Evolutionary conservation across 148 eudicot genomes (phyloP).

Genomic region (Fagopyrum esculentum): DNA sequence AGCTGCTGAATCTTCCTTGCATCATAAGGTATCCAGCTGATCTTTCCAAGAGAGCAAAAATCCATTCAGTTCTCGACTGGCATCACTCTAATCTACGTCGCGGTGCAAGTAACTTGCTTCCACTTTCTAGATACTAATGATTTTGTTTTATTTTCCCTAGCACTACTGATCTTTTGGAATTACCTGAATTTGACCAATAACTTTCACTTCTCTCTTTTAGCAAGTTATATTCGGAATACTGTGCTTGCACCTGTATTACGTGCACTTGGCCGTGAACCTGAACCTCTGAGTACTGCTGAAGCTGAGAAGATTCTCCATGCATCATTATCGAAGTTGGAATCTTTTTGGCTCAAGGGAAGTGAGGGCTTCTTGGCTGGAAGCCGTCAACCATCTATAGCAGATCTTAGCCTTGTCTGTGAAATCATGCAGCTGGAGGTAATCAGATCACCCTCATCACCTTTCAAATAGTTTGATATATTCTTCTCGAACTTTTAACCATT

Average conservation of each 20-base stretch:
- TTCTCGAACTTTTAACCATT: not conserved
- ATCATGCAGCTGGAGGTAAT: constrained; percentile 89
- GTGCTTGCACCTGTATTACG: constrained; percentile 39
- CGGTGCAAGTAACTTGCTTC: constrained; percentile 56
- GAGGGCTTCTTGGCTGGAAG: constrained; percentile 69
- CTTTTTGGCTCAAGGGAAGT: constrained; percentile 57
- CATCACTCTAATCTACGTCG: constrained; percentile 85
- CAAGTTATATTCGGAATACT: constrained; percentile 31
- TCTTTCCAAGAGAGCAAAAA: constrained; percentile 69
- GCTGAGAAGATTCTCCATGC: constrained; percentile 44
- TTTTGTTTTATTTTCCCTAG: too few species aligned
- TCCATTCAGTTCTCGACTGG: constrained; percentile 93
- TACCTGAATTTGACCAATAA: not conserved
- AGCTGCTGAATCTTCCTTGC: constrained; percentile 2
- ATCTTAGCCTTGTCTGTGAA: constrained; percentile 78
- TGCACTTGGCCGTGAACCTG: constrained; percentile 31
- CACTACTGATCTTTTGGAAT: not conserved
- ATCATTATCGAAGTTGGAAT: constrained; percentile 58
- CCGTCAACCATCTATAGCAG: constrained; percentile 72
- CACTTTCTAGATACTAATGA: not conserved
- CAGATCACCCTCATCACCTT: not conserved
- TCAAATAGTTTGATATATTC: not conserved
- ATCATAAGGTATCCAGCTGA: constrained; percentile 81
- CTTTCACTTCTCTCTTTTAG: constrained; percentile 29
- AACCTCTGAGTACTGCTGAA: constrained; percentile 49